Evolutionary conservation across 441 rosid species (phyloP).

Genomic region (Euphorbia celastroides): DNA sequence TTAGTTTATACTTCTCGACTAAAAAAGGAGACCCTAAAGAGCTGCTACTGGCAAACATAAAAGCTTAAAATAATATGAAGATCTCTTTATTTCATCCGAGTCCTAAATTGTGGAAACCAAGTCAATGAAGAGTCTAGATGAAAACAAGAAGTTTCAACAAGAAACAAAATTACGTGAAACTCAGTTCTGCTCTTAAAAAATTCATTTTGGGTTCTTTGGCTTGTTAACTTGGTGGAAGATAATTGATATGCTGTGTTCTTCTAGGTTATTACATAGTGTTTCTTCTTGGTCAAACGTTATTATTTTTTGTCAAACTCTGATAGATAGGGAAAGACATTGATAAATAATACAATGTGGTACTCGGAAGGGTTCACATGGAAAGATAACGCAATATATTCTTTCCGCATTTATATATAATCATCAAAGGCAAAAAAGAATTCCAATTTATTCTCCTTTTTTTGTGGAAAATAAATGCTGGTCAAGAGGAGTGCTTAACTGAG

Average conservation of each 20-base stretch:
- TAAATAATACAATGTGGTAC: slow-evolving; percentile 43
- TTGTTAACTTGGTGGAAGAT: slow-evolving; percentile 1
- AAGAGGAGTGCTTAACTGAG: neutral
- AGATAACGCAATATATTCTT: slow-evolving; percentile 28
- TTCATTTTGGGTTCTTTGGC: too few species aligned
- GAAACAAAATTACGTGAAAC: too few species aligned
- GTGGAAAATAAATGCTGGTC: slow-evolving; percentile 5
- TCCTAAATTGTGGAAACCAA: neutral
- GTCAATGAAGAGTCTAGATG: too few species aligned
- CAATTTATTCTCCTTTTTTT: neutral
- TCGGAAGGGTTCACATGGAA: slow-evolving; percentile 37
- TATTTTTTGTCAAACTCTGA: slow-evolving; percentile 1
- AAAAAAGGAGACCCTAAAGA: neutral
- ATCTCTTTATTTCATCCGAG: neutral
- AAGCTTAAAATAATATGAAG: neutral
- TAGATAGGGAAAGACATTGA: neutral
- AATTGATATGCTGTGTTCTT: slow-evolving; percentile 21
- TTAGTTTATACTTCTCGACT: neutral
- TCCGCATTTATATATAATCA: slow-evolving; percentile 5
- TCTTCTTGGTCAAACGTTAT: slow-evolving; percentile 5
- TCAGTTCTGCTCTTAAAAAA: too few species aligned
- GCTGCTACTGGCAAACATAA: neutral
- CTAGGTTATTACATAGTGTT: slow-evolving; percentile 3
- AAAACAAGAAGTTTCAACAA: too few species aligned
- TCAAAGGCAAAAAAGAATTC: slow-evolving; percentile 20